Base-by-base conservation (phyloP, 1,139 yeast species). In the Sugiyamaella pinicola region DNA sequence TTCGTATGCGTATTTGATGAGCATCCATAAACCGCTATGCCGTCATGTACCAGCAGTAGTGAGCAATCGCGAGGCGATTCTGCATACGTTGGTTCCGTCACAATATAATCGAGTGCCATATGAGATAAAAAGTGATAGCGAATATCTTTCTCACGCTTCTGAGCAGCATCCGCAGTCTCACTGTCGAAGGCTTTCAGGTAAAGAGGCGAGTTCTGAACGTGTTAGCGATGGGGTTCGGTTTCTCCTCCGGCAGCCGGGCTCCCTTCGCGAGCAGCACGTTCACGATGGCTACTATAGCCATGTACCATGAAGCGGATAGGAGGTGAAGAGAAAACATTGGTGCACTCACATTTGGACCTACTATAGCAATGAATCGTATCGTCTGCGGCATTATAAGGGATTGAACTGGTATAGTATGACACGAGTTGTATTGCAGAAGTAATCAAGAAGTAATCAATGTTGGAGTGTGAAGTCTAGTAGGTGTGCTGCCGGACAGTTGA, bases 61-160 rank as follows among this genome's bases (percentile, higher is more conserved):
- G 70, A 69, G 43, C 63, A 67, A 49, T 70, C 73, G 18, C 62
- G 56, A 5, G 68, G 58, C 6, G 60, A 57, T 22, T 60, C 69
- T 29, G 63, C 48, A 22, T 59, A 59, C 29, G 58, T 59, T 38
- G 58, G 61, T 46, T 68, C 69, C 0, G 66, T 60, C 31, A 63
- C 61, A 8, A 71, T 64, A 50, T 73, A 74, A 61, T 73, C 77
- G 33, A 73, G 64, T 4, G 77, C 69, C 74, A 73, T 73, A 56
- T 73, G 75, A 5, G 76, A 72, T 9, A 73, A 63, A 52, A 72
- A 72, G 51, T 72, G 72, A 59, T 66, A 69, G 43, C 69, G 63
- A 18, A 61, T 55, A 18, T 58, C 60, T n/a, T 52, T 55, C 5
- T 59, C 55, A 9, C 47, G 47, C 9, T 33, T 13, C 17, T 45